Base-by-base conservation (phyloP, 345 rosid genomes). In the Eucalyptus sp. region DNA sequence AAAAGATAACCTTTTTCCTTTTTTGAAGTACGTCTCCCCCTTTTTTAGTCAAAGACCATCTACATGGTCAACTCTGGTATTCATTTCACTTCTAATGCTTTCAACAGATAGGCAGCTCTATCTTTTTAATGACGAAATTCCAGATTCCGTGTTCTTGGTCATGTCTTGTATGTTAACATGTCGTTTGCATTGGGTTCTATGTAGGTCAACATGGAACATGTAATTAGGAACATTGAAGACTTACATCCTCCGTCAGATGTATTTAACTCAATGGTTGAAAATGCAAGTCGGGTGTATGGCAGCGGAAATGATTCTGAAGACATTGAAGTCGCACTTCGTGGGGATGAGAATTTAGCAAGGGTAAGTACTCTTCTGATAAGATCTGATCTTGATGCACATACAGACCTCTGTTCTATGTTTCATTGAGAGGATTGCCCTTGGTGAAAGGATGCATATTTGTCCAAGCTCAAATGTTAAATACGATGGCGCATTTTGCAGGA, bases 211-310 rank as follows among this genome's bases (percentile, higher is more conserved):
- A 92, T 93, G 76, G 92, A 91, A 76, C 89, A 93, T 56, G 92
- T 92, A 92, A 94, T 92, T 64, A 94, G 86, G 91, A 94, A 93
- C 90, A 92, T 96, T 37, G 98, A 94, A 90, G 91, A 91, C 48
- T 91, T 89, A 18, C 91, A 90, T 90, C 84, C 94, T 33, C 97
- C 98, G 4, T 91, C 44, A 56, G 96, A 94, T 89, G 92, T 96
- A 52, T 97, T 96, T 89, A 94, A 71, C 66, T 93, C 94, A 41
- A 90, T 96, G 83, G 95, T 92, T 7, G 96, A 94, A 88, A 95
- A 87, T 88, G 97, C 98, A 60, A 94, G 90, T 48, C 91, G 50
- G 86, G 33, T 91, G 89, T 90, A 88, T 50, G 93, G 90, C 50
- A 86, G 79, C 87, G 91, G 86, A 46, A 81, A 86, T 86, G 92